Conservation (phyloP, 768 basidiomycete species). For the Scleroderma citrinum region DNA sequence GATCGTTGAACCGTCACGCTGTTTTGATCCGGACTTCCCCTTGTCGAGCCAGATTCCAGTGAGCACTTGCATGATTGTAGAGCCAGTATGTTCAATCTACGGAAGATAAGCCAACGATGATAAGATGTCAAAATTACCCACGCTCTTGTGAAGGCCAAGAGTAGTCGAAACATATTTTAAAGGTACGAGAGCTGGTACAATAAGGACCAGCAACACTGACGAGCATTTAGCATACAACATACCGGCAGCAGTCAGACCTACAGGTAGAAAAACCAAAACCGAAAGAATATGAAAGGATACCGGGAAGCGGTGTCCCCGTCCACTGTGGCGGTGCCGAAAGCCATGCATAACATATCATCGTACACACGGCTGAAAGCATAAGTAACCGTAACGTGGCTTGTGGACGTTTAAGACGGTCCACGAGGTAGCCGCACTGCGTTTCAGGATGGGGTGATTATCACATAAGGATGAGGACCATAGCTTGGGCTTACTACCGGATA, state of each 20-base stretch:
- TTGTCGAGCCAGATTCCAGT: slow-evolving; percentile 64
- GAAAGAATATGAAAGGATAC: slow-evolving; percentile 51
- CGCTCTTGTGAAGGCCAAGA: slow-evolving; percentile 73
- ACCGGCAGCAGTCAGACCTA: slow-evolving; percentile 19
- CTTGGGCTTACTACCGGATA: slow-evolving; percentile 64
- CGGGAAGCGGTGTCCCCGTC: slow-evolving; percentile 57
- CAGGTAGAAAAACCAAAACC: slow-evolving; percentile 72
- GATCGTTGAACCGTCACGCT: slow-evolving; percentile 21
- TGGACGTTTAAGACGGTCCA: slow-evolving; percentile 54
- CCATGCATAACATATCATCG: slow-evolving; percentile 61
- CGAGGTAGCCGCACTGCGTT: slow-evolving; percentile 54
- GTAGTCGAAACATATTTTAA: slow-evolving; percentile 75
- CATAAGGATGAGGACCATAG: slow-evolving; percentile 2
- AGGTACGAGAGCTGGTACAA: slow-evolving; percentile 69
- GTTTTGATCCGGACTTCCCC: slow-evolving; percentile 2
- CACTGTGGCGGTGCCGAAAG: slow-evolving; percentile 51
- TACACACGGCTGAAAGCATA: slow-evolving; percentile 50
- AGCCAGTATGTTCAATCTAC: slow-evolving; percentile 71
- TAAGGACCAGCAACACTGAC: slow-evolving; percentile 63
- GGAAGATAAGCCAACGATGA: background rate
- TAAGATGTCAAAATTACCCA: slow-evolving; percentile 29
- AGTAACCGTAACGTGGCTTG: slow-evolving; percentile 56
- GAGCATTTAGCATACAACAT: slow-evolving; percentile 1
- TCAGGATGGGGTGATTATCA: background rate
- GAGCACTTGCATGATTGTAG: slow-evolving; percentile 66